Base-by-base conservation (phyloP, 2,329 filamentous ascomycete genomes). In the Apiospora malaysiana region DNA sequence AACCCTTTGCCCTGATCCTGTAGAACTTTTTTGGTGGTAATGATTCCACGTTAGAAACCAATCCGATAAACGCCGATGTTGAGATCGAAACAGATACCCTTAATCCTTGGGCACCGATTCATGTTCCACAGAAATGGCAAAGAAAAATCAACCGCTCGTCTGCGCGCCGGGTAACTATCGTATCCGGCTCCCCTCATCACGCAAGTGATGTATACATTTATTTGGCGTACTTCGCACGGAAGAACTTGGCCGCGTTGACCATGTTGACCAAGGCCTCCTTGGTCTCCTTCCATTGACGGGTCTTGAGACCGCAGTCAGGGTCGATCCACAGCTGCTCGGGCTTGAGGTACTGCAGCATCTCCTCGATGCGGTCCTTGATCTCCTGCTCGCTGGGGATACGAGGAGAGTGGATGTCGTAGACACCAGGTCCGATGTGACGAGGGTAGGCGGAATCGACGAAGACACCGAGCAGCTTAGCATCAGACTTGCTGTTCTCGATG, bases 401-500 rank as follows among this genome's bases (percentile, higher is more conserved):
- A 77, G 96, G 96, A 76, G 94, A 97, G 93, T 99, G 96, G 88
- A 99, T 99, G 86, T 99, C 96, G 85, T 98, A 99, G 85, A 99
- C 96, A 92, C 95, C 96, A 75, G 96, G 96, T 75, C 96, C 96
- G 79, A 99, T 99, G 90, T 99, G 95, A 81, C 95, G 94, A 78
- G 95, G 95, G 89, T 98, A 98, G 73, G 92, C 93, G 86, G 96
- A 93, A 84, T 98, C 95, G 78, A 98, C 94, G 82, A 99, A 99
- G 84, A 99, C 96, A 87, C 95, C 93, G 82, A 99, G 93, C 78
- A 99, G 92, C 93, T 99, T 99, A 82, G 96, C 96, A 81, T 99
- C 96, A 79, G 94, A 97, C 93, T 99, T 99, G 93, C 93, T 97
- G 94, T 99, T 99, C 92, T 99, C 96, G 79, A 99, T 99, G 82